phyloP scores from a whole-genome alignment of 2,329 filamentous ascomycete species.

The Penicillium sclerotigenum region DNA sequence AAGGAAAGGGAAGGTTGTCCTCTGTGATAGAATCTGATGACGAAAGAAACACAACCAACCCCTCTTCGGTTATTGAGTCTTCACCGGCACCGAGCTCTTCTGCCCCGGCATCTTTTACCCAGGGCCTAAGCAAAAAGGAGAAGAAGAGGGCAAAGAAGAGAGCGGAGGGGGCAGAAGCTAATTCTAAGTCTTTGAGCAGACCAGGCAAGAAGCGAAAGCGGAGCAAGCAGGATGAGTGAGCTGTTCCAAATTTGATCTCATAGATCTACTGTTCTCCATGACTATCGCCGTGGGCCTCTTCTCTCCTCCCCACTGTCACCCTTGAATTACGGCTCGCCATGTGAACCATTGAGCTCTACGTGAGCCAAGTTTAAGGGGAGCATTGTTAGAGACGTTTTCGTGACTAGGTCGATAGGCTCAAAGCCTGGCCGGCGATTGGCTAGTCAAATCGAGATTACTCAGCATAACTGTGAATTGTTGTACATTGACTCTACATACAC shows the following conservation, averaged over 20 bases:
- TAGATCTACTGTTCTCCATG: background rate
- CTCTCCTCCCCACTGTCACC: no score
- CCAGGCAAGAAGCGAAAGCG: slow-evolving; percentile 1
- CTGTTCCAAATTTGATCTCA: background rate
- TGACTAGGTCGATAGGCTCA: no score
- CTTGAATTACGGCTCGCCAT: background rate
- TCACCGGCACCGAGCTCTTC: background rate
- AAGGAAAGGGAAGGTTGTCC: background rate
- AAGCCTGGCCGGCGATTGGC: background rate
- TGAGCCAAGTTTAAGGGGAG: no score
- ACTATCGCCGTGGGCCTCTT: background rate
- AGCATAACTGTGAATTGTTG: background rate
- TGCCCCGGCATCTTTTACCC: background rate
- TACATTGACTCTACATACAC: background rate
- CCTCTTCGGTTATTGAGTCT: background rate
- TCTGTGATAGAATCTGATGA: background rate
- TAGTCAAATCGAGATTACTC: background rate
- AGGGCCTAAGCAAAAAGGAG: slow-evolving; percentile 7
- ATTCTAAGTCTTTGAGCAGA: background rate
- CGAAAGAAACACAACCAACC: background rate
- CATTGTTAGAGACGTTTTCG: background rate
- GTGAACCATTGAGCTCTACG: background rate
- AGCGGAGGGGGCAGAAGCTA: background rate
- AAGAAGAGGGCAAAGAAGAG: slow-evolving; percentile 16
- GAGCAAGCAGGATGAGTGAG: slow-evolving; percentile 3